Conservation (phyloP, 352 stramenopile genomes). For the Phytophthora pistaciae region DNA sequence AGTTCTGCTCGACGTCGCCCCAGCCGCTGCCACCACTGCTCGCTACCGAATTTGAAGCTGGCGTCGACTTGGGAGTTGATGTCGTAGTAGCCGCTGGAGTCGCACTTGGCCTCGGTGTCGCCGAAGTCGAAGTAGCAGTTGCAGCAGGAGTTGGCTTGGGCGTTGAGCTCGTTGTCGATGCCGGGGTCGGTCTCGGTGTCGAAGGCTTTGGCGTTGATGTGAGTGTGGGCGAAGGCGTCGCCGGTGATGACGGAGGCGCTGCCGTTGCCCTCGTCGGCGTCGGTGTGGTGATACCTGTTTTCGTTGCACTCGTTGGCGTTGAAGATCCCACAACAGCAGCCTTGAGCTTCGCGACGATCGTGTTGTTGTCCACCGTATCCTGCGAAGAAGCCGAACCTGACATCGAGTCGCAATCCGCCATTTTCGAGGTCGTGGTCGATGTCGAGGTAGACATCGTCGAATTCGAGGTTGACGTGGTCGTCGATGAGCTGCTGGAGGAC, state of each 20-base stretch:
- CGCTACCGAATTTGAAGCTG: constrained; percentile 1
- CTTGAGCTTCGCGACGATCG: constrained; percentile 23
- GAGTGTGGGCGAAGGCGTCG: background rate
- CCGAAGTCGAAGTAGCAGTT: background rate
- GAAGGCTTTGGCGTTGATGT: background rate
- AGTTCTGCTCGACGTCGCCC: constrained; percentile 25
- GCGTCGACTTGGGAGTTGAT: background rate
- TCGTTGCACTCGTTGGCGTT: background rate
- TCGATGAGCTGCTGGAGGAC: constrained; percentile 17
- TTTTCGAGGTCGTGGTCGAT: constrained; percentile 4
- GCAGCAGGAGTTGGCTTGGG: constrained; percentile 1
- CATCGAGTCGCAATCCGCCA: background rate
- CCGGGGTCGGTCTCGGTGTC: background rate
- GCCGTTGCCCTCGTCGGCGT: background rate
- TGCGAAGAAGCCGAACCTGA: background rate
- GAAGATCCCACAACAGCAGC: constrained; percentile 8
- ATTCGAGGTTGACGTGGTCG: constrained; percentile 4
- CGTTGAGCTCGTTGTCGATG: background rate
- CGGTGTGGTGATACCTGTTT: background rate
- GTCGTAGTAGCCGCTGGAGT: background rate
- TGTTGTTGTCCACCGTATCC: constrained; percentile 17
- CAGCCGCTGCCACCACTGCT: constrained; percentile 7
- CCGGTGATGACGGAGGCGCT: background rate
- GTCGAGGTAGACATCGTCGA: constrained; percentile 9
- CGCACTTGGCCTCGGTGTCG: background rate